phyloP scores from a whole-genome alignment of 495 filamentous ascomycete genomes.

The Staphylotrichum longicolle region DNA sequence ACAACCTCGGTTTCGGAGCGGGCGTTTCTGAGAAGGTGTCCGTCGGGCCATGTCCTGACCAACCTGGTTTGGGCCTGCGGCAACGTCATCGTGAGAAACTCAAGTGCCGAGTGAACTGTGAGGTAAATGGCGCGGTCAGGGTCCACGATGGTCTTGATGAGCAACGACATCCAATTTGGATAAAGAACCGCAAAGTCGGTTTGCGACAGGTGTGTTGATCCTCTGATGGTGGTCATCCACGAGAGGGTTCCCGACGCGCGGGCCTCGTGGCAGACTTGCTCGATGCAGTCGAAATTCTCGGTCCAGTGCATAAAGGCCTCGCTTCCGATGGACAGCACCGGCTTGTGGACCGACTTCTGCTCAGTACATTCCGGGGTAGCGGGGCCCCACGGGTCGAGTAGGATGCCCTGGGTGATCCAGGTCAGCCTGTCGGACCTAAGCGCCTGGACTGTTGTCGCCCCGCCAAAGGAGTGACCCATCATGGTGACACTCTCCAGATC shows the following conservation, averaged over 20 bases:
- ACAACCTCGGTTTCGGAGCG: conserved; percentile 37
- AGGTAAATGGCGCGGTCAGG: conserved; percentile 55
- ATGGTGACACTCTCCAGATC: conserved; percentile 56
- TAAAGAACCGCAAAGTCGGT: conserved; percentile 62
- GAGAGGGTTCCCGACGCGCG: conserved; percentile 44
- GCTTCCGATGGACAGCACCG: conserved; percentile 56
- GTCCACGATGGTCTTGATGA: conserved; percentile 58
- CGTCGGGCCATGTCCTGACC: conserved; percentile 39
- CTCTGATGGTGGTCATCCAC: conserved; percentile 60
- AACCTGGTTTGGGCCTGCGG: conserved; percentile 36
- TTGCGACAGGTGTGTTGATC: conserved; percentile 56
- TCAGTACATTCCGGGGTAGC: conserved; percentile 41
- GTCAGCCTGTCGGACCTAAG: conserved; percentile 49
- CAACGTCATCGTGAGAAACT: conserved; percentile 49
- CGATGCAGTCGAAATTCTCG: conserved; percentile 53
- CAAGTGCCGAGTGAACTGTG: conserved; percentile 54
- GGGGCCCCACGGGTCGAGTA: conserved; percentile 59
- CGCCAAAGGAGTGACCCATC: conserved; percentile 67
- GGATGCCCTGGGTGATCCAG: conserved; percentile 56
- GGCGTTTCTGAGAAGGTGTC: conserved; percentile 39
- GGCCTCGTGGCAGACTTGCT: conserved; percentile 51
- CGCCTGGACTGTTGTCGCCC: conserved; percentile 60
- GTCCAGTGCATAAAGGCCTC: conserved; percentile 64
- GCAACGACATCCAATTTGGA: conserved; percentile 50
- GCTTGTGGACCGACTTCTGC: conserved; percentile 45